Evolutionary conservation across 352 stramenopile genomes (phyloP), one percentile per base, ranked within the genome.

Genomic region (Globisporangium barbulae): DNA sequence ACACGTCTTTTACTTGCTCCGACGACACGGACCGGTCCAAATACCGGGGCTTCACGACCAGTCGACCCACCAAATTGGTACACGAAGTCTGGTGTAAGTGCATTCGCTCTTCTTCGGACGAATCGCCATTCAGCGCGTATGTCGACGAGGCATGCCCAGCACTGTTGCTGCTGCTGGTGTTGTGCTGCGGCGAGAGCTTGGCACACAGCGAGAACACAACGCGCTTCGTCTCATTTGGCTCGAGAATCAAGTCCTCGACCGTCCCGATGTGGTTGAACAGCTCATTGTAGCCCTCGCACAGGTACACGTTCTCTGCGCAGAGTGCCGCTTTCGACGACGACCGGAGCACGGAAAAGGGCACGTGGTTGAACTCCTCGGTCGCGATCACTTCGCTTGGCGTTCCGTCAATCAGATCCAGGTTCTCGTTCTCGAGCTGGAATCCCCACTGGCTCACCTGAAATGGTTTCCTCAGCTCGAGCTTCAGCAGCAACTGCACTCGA

Each of bases 351-450:
- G 85, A 90, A 44, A 81, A 78, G 7, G 82, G 86, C 44, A 90
- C 66, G 59, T 93, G 86, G 42, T 88, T 91, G 68, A 90, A 93
- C 65, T 91, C 80, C 45, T 91, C 83, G 1, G 66, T 64, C 5
- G 64, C 54, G n/a, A 63, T 50, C 0, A 64, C 22, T 22, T 69
- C 67, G 47, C 80, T 70, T 22, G 69, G 72, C 35, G 74, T 42
- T 19, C 68, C 62, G 25, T 88, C 72, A 52, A 87, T 70, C 52
- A 89, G 79, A 47, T 64, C 79, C 30, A 93, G 54, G 69, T 96
- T 96, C 69, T 96, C 88, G 65, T 96, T 96, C 61, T 96, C 83
- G 28, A 93, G 79, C 63, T 96, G 88, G 63, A 94, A 96, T n/a
- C 75, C 74, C 70, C 77, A 93, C n/a, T 70, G 61, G 50, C 75